Evolutionary conservation across 2,329 filamentous ascomycete genomes (phyloP).

Genomic region (Cercospora zeae-maydis): DNA sequence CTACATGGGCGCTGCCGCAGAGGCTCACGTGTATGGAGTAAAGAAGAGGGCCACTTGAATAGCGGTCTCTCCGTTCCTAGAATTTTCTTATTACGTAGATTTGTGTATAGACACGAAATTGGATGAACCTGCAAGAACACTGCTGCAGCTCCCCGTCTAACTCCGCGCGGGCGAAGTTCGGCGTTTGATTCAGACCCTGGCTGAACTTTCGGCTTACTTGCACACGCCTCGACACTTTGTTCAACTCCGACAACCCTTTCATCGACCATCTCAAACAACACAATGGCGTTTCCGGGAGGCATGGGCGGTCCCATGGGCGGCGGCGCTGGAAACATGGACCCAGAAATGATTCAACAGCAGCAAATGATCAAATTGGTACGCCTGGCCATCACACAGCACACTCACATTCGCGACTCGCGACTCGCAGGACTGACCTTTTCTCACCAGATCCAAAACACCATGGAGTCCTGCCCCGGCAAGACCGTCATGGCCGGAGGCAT

Average conservation of each 20-base stretch:
- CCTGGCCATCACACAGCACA: not conserved
- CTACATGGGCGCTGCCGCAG: slow-evolving; percentile 29
- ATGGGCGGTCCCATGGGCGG: slow-evolving; percentile 12
- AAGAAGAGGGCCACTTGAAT: slow-evolving; percentile 15
- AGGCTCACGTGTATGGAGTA: slow-evolving; percentile 25
- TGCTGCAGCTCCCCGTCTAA: not conserved
- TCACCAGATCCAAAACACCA: slow-evolving; percentile 69
- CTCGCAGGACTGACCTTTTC: not conserved
- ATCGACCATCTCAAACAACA: not conserved
- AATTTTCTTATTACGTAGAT: not conserved
- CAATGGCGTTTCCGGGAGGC: slow-evolving; percentile 23
- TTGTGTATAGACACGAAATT: slow-evolving; percentile 6
- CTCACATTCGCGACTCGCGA: not conserved
- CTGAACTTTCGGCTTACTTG: slow-evolving; percentile 8
- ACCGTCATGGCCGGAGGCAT: slow-evolving; percentile 85
- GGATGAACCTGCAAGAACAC: not conserved
- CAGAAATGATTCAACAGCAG: slow-evolving; percentile 43
- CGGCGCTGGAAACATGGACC: slow-evolving; percentile 25
- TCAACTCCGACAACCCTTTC: not conserved
- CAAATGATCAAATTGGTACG: slow-evolving; percentile 49
- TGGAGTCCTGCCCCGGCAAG: slow-evolving; percentile 92
- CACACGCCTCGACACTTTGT: not conserved
- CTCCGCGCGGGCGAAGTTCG: slow-evolving; percentile 7
- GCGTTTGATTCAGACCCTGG: not conserved
- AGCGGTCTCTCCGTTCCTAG: not conserved